Base-by-base conservation (phyloP, 2,329 filamentous ascomycete species). In the Raffaelea albimanens region DNA sequence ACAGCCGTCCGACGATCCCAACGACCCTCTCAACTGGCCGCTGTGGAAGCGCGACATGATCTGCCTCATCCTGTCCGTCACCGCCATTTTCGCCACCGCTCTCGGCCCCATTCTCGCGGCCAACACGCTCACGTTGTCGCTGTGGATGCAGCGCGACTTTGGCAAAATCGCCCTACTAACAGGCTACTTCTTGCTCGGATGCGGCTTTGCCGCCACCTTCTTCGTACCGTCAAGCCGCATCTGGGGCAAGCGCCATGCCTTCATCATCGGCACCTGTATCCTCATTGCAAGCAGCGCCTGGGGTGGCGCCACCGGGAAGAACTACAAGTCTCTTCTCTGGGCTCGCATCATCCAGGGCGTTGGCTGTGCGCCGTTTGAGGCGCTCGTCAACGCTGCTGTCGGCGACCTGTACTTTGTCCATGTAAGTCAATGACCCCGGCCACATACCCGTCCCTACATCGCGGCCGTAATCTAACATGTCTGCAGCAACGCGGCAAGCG, bases 321-420 rank as follows among this genome's bases (percentile, higher is more conserved):
- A 80, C 61, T 93, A 94, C 62, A 70, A 67, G 16, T 87, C 80
- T 58, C 70, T 96, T 51, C 61, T 93, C 4, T 87, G 81, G 66
- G 84, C 91, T 13, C 75, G 91, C 13, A 76, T 95, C 45, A 78
- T 95, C 48, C 91, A 96, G 64, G 91, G 91, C 19, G 75, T 96
- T 40, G 89, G 85, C 0, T 74, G 89, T 18, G 89, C 89, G 9
- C 90, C 91, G 0, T 96, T 93, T 55, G 91, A 97, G 66, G 86
- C 87, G 1, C 69, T 96, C 21, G 83, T 96, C 49, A 95, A 95
- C 63, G 87, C 87, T 1, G 83, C 81, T 43, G 86, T 96, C 7
- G 91, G 89, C 38, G 91, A 97, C 63, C 62, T 97, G 45, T 96
- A 91, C 65, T 93, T 83, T 63, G 88, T 96, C 22, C 91, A 91